Base-by-base conservation (phyloP, 2,329 filamentous ascomycete species). In the Ophiostoma himal-ulmi region DNA sequence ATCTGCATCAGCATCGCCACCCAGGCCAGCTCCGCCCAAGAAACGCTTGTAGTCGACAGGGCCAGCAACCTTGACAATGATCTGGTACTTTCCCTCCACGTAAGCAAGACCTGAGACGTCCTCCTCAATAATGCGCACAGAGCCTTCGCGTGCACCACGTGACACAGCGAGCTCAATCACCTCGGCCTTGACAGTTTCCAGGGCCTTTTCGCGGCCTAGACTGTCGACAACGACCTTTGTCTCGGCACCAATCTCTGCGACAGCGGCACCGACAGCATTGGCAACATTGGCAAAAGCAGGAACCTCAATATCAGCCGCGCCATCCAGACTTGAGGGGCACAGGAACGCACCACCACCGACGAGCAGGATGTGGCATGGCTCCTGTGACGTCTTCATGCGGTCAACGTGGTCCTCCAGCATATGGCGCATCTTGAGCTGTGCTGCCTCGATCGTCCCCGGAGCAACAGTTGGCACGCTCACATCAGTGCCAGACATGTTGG, bases 241-340 rank as follows among this genome's bases (percentile, higher is more conserved):
- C n/a, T 57, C 52, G 52, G 52, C 52, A 5, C 52, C 52, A 57
- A 57, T 57, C 64, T 85, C 79, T 1, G 87, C 86, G 70, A 86
- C 87, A 0, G 87, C 87, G 11, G 87, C 88, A 1, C 88, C 88
- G 11, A 90, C 87, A 0, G 88, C 88, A 75, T 90, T 90, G 8
- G 88, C 88, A 1, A 89, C 52, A 26, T 22, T 57, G 22, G 52
- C 52, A 57, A 57, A 57, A 13, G 52, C 52, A 22, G 52, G 52
- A 1, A 57, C 52, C 52, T 57, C 52, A 10, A 57, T 57, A 6
- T 57, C 52, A 1, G 52, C 52, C n/a, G 17, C 52, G 4, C 52
- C 52, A 10, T 57, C 52, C n/a, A 57, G 52, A 26, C 8, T 22
- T 0, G 52, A 26, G 11, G 52, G 52, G 52, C 52, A 57, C 52